phyloP scores from a whole-genome alignment of 192 early-diverging fungal species.

The Coemansia sp. region DNA sequence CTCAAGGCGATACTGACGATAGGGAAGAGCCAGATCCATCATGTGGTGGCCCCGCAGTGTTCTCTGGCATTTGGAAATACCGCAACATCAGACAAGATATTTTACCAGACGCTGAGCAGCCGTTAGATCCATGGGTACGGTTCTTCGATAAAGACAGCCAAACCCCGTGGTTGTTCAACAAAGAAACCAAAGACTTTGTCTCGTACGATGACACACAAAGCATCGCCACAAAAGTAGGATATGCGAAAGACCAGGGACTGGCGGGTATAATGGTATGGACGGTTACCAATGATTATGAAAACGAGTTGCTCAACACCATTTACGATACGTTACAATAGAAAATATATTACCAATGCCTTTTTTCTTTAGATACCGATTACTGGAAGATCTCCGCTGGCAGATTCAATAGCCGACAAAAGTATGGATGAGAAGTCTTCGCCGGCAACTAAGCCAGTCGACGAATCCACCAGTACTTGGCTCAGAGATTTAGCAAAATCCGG shows the following conservation, averaged over 20 bases:
- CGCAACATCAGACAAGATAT: constrained; percentile 62
- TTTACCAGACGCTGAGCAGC: constrained; percentile 49
- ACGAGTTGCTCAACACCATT: constrained; percentile 49
- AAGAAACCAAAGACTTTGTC: constrained; percentile 59
- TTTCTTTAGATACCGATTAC: constrained; percentile 18
- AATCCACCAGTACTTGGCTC: constrained; percentile 17
- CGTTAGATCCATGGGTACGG: constrained; percentile 60
- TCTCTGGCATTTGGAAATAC: constrained; percentile 71
- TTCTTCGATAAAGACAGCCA: constrained; percentile 59
- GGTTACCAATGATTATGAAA: constrained; percentile 63
- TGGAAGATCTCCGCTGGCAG: constrained; percentile 25
- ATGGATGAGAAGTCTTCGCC: constrained; percentile 27
- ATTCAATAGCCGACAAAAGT: constrained; percentile 26
- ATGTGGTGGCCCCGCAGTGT: constrained; percentile 46
- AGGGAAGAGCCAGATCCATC: constrained; percentile 29
- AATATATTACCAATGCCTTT: neutral
- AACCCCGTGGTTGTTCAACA: constrained; percentile 76
- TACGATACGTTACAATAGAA: neutral
- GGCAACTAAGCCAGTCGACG: constrained; percentile 10
- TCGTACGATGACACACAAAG: constrained; percentile 64
- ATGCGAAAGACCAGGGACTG: constrained; percentile 43
- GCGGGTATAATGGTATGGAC: constrained; percentile 77
- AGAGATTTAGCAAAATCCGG: constrained; percentile 7
- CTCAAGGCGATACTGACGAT: constrained; percentile 62
- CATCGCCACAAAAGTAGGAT: constrained; percentile 57